Base-by-base conservation (phyloP, 179 eudicot species). In the Drosera spatulata region DNA sequence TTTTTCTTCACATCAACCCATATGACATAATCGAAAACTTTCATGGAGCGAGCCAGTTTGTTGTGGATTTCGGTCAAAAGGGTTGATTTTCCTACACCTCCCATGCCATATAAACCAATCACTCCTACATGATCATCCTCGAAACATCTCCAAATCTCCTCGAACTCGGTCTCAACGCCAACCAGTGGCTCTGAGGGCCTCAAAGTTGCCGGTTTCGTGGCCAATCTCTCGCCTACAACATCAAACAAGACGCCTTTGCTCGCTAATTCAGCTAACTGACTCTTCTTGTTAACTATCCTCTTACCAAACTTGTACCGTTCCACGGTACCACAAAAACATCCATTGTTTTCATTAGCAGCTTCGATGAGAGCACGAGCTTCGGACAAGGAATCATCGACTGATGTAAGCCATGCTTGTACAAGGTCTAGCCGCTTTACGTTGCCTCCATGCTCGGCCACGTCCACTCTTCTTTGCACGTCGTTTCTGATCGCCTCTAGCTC, bases 1-100 rank as follows among this genome's bases (percentile, higher is more conserved):
- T 61, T 68, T 15, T 15, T 71, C 11, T 63, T 61, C 12, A 71
- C 66, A 39, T 51, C 59, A 9, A 55, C 67, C 75, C 70, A 71
- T 41, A 71, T 71, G n/a, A 71, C 70, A 37, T 60, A 8, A 57
- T 71, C 61, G 40, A 71, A 71, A 60, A 49, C 74, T 53, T 65
- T 66, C 41, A 39, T 49, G 14, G 37, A 4, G 5, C 37, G 39
- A 37, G 62, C 33, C 7, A 66, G 33, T 0, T 56, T 41, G 53
- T 71, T 71, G 39, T 71, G 61, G 39, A 71, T 65, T 37, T 53
- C 10, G 56, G 61, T 71, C 63, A 71, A 56, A 7, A 71, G 66
- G 41, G 75, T 60, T 3, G 75, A 66, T 69, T 71, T 71, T 38
- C 75, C 75, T 10, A 65, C 75, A 3, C 75, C 75, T n/a, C 75